These are phyloP conservation scores for Botrytis hyacinthi DNA, from an alignment of 2,329 filamentous ascomycete genomes.

Conservation along the genomic window DNA sequence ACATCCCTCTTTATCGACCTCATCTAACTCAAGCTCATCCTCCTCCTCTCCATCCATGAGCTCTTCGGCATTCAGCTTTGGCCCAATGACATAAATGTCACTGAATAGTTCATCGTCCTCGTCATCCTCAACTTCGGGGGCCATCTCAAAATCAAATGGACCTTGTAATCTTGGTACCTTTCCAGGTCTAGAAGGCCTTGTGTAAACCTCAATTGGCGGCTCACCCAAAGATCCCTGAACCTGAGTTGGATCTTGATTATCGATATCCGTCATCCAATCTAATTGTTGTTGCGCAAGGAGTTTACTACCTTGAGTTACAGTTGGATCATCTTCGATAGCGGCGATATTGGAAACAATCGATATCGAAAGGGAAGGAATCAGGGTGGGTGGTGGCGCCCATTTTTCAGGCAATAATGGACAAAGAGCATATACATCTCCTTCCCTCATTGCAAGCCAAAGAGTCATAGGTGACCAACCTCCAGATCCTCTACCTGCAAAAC, in stretches of 20 bases:
- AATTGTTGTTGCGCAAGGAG: slow-evolving; percentile 62
- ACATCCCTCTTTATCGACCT: slow-evolving; percentile 56
- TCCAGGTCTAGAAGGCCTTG: slow-evolving; percentile 56
- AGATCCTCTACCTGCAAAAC: slow-evolving; percentile 64
- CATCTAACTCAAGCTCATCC: slow-evolving; percentile 53
- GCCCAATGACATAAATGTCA: slow-evolving; percentile 62
- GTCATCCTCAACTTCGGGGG: slow-evolving; percentile 49
- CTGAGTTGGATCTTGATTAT: slow-evolving; percentile 59
- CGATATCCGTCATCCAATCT: slow-evolving; percentile 66
- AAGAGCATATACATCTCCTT: slow-evolving; percentile 89
- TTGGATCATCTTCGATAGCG: slow-evolving; percentile 58
- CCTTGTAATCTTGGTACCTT: slow-evolving; percentile 60
- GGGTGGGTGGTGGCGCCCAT: slow-evolving; percentile 74
- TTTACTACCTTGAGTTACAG: slow-evolving; percentile 52
- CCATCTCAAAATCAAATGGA: slow-evolving; percentile 56
- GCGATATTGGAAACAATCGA: slow-evolving; percentile 75
- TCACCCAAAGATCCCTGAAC: slow-evolving; percentile 52
- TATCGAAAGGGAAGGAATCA: slow-evolving; percentile 79
- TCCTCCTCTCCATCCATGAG: slow-evolving; percentile 64
- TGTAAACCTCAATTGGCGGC: slow-evolving; percentile 53
- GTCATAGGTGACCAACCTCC: slow-evolving; percentile 97
- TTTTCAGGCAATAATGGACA: slow-evolving; percentile 85
- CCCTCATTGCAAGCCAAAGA: slow-evolving; percentile 92
- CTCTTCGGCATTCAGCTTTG: slow-evolving; percentile 58
- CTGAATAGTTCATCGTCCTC: slow-evolving; percentile 56